Evolutionary conservation across 2,329 filamentous ascomycete genomes (phyloP).

Genomic region (Sporothrix euskadiensis): DNA sequence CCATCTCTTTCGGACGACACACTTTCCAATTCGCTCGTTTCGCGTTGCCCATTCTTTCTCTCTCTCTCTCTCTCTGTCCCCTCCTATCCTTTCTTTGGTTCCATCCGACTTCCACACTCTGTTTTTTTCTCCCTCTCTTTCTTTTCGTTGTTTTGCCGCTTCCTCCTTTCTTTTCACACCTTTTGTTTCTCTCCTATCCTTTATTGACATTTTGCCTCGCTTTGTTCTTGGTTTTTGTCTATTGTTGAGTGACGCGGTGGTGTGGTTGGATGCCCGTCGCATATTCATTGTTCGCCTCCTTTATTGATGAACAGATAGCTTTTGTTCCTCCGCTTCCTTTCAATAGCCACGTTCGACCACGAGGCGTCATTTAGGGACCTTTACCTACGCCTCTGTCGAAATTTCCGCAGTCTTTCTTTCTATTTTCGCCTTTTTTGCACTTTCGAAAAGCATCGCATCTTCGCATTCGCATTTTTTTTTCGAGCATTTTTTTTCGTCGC

Average conservation of each 20-base stretch:
- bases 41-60: background rate
- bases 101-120: background rate
- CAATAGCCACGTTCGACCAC: slow-evolving; percentile 15
- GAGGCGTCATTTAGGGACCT: background rate
- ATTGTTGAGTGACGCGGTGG: slow-evolving; percentile 23
- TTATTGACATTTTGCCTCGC: background rate
- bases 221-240: slow-evolving; percentile 19
- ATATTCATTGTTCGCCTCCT: slow-evolving; percentile 22
- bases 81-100: background rate
- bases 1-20: slow-evolving; percentile 6
- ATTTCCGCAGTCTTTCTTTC: background rate
- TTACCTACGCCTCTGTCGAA: background rate
- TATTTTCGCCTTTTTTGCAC: background rate
- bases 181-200: slow-evolving; percentile 25
- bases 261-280: slow-evolving; percentile 11
- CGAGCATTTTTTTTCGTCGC: slow-evolving; percentile 10
- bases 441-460: background rate
- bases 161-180: background rate
- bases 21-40: slow-evolving; percentile 13
- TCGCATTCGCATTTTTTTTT: background rate
- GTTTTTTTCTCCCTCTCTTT: background rate
- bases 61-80: background rate
- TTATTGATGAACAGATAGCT: slow-evolving; percentile 22
- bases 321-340: background rate
- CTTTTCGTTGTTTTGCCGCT: background rate